Evolutionary conservation across 352 stramenopile genomes (phyloP).

Genomic region (Phytophthora multivora): DNA sequence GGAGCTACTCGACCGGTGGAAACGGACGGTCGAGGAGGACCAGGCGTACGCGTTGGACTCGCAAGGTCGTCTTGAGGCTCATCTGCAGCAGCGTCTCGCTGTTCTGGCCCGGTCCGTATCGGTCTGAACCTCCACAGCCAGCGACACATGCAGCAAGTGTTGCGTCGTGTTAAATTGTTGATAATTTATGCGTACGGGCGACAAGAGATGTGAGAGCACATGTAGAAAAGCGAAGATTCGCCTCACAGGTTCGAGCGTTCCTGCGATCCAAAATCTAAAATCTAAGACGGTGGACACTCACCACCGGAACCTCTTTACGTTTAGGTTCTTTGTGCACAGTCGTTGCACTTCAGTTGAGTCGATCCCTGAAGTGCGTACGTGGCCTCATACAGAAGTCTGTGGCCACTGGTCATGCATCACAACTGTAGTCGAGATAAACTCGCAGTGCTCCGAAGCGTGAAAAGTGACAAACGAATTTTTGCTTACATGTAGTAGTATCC

Average conservation of each 20-base stretch:
- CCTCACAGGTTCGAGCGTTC: conserved; percentile 19
- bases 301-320: background rate
- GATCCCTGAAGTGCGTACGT: too few relatives aligned
- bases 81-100: conserved; percentile 70
- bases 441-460: too few relatives aligned
- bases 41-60: conserved; percentile 50
- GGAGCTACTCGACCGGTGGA: conserved; percentile 71
- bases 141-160: conserved; percentile 9
- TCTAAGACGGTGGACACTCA: conserved; percentile 8
- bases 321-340: background rate
- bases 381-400: too few relatives aligned
- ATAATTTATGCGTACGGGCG: conserved; percentile 40
- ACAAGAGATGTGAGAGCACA: conserved; percentile 28
- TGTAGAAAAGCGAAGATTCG: conserved; percentile 15
- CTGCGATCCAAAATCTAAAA: conserved; percentile 22
- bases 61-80: conserved; percentile 54
- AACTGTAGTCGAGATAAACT: too few relatives aligned
- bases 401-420: background rate
- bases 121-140: conserved; percentile 31
- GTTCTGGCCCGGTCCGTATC: conserved; percentile 60
- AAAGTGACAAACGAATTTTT: conserved; percentile 7
- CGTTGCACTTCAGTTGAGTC: background rate
- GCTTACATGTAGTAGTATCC: conserved; percentile 21
- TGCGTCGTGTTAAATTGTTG: conserved; percentile 33
- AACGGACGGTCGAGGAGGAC: conserved; percentile 58